Base-by-base conservation (phyloP, 139 green algal species). In the Zygnema cylindricum region DNA sequence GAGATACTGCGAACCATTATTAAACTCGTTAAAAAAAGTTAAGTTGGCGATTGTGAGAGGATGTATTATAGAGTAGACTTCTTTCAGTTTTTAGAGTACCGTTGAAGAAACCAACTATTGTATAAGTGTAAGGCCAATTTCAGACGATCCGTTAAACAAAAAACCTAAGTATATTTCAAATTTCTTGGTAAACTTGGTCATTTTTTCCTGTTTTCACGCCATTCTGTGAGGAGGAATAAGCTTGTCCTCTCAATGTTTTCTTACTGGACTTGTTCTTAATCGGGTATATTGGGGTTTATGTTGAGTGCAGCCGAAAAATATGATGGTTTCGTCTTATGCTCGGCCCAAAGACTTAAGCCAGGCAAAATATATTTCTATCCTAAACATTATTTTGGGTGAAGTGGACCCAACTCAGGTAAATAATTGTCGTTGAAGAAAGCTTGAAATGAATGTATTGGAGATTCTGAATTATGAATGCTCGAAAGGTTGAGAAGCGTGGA, bases 341-440 rank as follows among this genome's bases (percentile, higher is more conserved):
- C 71, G 35, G 0, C 95, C 95, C 77, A 93, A 95, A 32, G 97
- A 98, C 69, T 88, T 57, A 11, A 92, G 43, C 40, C 43, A 86
- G 0, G 85, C 85, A 32, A 96, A 96, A 69, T 99, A 99, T 94
- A 98, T 99, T 86, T 98, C 96, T 82, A 98, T 98, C 92, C 93
- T 99, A 42, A 99, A 99, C 94, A 97, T 99, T 92, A 98, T 99
- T 84, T 93, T 96, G 87, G 96, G 96, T 0, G 95, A 98, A 55
- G 95, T 98, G 42, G 96, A 98, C 90, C 96, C 96, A 22, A 95
- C 93, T 32, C 89, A 94, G 86, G 91, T 93, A 77, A 55, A 69
- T 42, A 39, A 77, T 86, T 54, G 82, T 39, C n/a, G n/a, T n/a
- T n/a, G n/a, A n/a, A n/a, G n/a, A n/a, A n/a, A n/a, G n/a, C n/a